Base-by-base conservation (phyloP, 2,329 filamentous ascomycete species). In the Uncinocarpus reesii region DNA sequence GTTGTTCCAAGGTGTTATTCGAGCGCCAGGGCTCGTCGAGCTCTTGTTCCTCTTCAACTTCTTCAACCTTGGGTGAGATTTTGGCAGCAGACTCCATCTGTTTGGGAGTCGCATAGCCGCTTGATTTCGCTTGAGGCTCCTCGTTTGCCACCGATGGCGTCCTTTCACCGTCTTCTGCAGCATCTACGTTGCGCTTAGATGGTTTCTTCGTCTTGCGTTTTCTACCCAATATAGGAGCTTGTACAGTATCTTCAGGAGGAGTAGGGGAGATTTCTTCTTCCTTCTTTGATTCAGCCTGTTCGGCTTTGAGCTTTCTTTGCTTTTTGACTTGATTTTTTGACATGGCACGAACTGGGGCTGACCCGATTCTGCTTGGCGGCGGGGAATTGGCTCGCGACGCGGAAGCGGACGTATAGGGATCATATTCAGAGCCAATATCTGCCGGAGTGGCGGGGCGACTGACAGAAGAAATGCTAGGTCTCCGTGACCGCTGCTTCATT, bases 241-340 rank as follows among this genome's bases (percentile, higher is more conserved):
- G 74, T 4, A 76, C 68, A 21, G 69, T 62, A 53, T 79, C 77
- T 53, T 79, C 75, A 7, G 64, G 59, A 3, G 58, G 26, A 7
- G 60, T 60, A 13, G 48, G 52, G n/a, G 54, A 49, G 7, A 52
- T 49, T 49, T 62, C 57, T 43, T 71, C 71, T 4, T 66, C 61
- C 42, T 69, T 68, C 59, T 71, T 64, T 10, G 62, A 61, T 49
- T 71, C 69, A 1, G 63, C 63, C 34, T 71, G 65, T 55, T 71
- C 73, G 1, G 70, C 69, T 52, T 72, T 72, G 43, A 75, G 70
- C 50, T 67, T 62, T 46, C 74, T 63, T 49, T 78, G 75, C 60
- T 80, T 82, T 63, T 80, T 80, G 41, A 70, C 67, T 56, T 81
- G 78, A 47, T 70, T 79, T 62, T 81, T 81, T 4, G 76, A 79